These are phyloP conservation scores for Ophiocordyceps camponoti-rufipedis DNA, from an alignment of 2,329 filamentous ascomycete species.

Conservation along the genomic window DNA sequence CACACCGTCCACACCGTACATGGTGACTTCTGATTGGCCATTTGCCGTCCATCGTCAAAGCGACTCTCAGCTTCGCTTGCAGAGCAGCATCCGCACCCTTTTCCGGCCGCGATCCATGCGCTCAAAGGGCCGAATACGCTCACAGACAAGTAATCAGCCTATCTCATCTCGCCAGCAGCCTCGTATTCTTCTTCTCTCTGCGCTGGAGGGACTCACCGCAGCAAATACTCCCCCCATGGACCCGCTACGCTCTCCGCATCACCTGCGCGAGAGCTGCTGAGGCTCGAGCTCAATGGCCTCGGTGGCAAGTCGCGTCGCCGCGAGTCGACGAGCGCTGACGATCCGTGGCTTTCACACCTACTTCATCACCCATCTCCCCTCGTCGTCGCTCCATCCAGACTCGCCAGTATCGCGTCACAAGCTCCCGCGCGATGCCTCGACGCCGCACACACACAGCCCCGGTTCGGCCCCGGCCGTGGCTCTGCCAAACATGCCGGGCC, in stretches of 20 bases:
- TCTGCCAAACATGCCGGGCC: slow-evolving; percentile 37
- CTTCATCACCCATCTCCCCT: slow-evolving; percentile 90
- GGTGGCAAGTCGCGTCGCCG: neutral
- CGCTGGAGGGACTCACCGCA: neutral
- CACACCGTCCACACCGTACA: too few species aligned
- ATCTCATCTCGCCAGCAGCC: neutral
- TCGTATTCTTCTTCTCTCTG: neutral
- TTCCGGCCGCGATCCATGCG: too few species aligned
- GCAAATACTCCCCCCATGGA: neutral
- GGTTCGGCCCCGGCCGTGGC: slow-evolving; percentile 40
- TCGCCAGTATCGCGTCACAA: slow-evolving; percentile 52
- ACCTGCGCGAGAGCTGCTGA: slow-evolving; percentile 3
- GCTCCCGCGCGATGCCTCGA: slow-evolving; percentile 68
- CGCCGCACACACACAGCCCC: slow-evolving; percentile 46
- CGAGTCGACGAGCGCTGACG: slow-evolving; percentile 1
- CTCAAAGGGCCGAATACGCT: neutral
- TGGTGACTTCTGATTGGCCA: too few species aligned
- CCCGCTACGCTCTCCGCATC: neutral
- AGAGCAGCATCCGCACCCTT: too few species aligned
- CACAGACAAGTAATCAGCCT: neutral
- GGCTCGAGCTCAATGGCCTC: slow-evolving; percentile 2
- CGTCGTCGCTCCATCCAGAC: slow-evolving; percentile 82
- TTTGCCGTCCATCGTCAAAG: too few species aligned
- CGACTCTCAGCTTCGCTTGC: too few species aligned
- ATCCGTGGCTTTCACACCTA: slow-evolving; percentile 71